These are phyloP conservation scores for Microcyclospora tardicrescens DNA, from an alignment of 2,329 filamentous ascomycete species.

Conservation along the genomic window DNA sequence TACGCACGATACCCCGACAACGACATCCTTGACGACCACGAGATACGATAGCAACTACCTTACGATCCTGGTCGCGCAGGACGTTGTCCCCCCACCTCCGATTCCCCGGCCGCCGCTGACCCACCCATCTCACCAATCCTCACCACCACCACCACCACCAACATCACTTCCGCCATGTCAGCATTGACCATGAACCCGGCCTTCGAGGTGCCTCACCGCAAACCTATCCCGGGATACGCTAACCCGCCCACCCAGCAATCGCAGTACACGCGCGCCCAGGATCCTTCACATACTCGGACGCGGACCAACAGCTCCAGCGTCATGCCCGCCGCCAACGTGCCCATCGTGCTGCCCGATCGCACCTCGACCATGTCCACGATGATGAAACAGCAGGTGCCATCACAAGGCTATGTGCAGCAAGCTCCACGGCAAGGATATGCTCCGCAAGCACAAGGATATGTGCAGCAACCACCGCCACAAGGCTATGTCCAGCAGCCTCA, in stretches of 20 bases:
- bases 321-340: conserved; percentile 2
- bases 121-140: no score
- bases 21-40: no score
- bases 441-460: background rate
- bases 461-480: background rate
- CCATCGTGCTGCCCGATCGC: background rate
- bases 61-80: no score
- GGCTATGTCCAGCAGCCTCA: background rate
- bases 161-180: conserved; percentile 2
- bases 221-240: conserved; percentile 6
- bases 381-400: background rate
- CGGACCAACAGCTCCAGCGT: background rate
- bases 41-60: no score
- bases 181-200: conserved; percentile 6
- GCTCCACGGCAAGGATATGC: background rate
- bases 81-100: no score
- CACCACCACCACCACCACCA: no score
- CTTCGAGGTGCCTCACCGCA: conserved; percentile 6
- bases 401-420: background rate
- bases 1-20: no score
- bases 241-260: background rate
- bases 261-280: background rate
- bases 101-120: no score
- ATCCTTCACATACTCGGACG: background rate
- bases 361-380: background rate